A percentile compares a stretch with the other conserved stretches of the same genome.
These are phyloP conservation scores for Fusarium lateritium DNA, from an alignment of 2,329 filamentous ascomycete genomes.

Conservation along the genomic window DNA sequence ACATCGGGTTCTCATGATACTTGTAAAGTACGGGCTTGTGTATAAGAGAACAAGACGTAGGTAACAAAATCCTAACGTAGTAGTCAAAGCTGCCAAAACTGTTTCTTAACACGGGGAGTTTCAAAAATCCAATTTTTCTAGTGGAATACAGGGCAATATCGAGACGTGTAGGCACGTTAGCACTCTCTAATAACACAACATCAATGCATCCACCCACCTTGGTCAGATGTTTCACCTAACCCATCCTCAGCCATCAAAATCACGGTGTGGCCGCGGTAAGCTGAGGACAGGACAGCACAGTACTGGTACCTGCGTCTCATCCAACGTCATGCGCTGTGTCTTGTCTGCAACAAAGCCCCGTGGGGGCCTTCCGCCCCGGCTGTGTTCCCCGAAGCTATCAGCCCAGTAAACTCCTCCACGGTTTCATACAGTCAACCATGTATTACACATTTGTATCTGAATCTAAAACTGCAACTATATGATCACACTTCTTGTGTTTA, in stretches of 20 bases:
- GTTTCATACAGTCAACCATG: background rate
- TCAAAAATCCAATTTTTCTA: too few species aligned
- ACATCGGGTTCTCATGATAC: background rate
- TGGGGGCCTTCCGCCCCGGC: background rate
- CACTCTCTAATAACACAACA: too few species aligned
- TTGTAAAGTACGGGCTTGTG: background rate
- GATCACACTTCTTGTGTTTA: too few species aligned
- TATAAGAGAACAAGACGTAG: background rate
- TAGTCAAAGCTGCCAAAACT: too few species aligned
- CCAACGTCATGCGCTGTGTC: conserved; percentile 1
- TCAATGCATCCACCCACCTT: too few species aligned
- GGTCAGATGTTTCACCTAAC: too few species aligned
- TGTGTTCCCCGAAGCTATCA: background rate
- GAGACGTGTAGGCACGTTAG: too few species aligned
- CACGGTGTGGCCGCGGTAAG: conserved; percentile 12
- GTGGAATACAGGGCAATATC: too few species aligned
- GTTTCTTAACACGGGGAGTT: too few species aligned
- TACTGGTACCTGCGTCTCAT: too few species aligned
- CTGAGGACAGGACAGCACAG: background rate
- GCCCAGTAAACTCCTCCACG: too few species aligned
- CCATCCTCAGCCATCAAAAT: background rate
- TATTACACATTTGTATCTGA: background rate
- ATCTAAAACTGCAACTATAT: too few species aligned
- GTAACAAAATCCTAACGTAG: background rate
- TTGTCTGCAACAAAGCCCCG: conserved; percentile 7